Evolutionary conservation across 768 basidiomycete genomes (phyloP), one percentile per base, ranked within the genome.

Genomic region (Termitomyces titanicus): DNA sequence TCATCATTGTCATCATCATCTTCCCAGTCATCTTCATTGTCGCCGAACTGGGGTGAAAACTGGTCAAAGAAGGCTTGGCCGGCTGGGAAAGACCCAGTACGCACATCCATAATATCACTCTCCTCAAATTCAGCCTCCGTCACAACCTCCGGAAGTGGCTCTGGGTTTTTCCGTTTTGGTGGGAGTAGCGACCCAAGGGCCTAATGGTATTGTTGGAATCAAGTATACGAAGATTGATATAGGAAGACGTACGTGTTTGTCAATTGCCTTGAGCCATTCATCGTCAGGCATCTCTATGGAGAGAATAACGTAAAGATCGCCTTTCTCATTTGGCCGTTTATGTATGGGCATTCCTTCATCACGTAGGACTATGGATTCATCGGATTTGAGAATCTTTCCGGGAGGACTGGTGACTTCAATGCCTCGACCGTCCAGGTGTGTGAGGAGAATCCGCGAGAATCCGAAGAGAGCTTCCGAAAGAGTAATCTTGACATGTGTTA

Each of bases 381-480:
- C 84, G 3, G 85, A 79, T 57, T 84, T 83, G 65, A 95, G 81
- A 27, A 94, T 82, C 67, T 87, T 89, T 8, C 87, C 84, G 0
- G 82, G 77, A 5, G 90, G 90, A 60, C 83, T 87, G 0, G 83
- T 72, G 12, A 97, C 82, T 35, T 83, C 84, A 49, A 98, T 79
- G n/a, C 94, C 94, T 13, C 94, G 84, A 10, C 94, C 94, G 65
- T 99, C 96, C 29, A 99, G 78, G 68, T 99, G 96, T 7, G 87
- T 90, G 54, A 99, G 74, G 22, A 97, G 72, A 58, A 98, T 87
- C 25, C 96, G 84, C 45, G 87, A 90, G 74, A 99, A 95, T n/a
- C 96, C 96, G 51, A 97, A 80, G 10, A 98, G 80, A 3, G 94
- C 92, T 71, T 99, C 96, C 10, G 94, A 95, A 27, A 98, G 77